A percentile compares a stretch with the other conserved stretches of the same genome.
phyloP scores from a whole-genome alignment of 768 basidiomycete species.

The Russula virescens region DNA sequence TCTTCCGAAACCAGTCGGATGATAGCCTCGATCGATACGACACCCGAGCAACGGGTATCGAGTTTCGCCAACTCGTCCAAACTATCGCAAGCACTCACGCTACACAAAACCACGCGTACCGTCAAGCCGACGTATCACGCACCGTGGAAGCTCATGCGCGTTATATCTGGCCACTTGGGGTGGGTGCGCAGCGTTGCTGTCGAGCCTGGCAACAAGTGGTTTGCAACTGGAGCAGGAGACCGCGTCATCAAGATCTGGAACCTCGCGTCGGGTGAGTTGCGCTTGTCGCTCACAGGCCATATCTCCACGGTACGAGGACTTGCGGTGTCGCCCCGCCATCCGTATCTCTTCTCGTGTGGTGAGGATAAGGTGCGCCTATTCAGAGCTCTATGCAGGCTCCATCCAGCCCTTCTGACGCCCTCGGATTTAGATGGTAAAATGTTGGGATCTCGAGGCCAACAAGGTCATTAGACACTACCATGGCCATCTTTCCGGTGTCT shows the following conservation, averaged over 20 bases:
- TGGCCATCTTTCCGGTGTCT: constrained; percentile 97
- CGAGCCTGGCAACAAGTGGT: constrained; percentile 98
- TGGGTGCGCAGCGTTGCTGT: constrained; percentile 97
- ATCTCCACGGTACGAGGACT: constrained; percentile 95
- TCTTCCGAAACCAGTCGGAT: constrained; percentile 49
- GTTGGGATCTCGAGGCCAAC: constrained; percentile 98
- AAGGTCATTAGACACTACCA: constrained; percentile 99
- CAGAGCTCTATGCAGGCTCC: neutral
- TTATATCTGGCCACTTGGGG: constrained; percentile 96
- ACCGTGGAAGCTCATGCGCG: constrained; percentile 92
- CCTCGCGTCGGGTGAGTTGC: constrained; percentile 92
- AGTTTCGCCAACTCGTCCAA: constrained; percentile 58
- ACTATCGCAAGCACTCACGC: constrained; percentile 83
- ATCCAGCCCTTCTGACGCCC: neutral
- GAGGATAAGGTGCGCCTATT: constrained; percentile 80
- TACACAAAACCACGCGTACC: constrained; percentile 90
- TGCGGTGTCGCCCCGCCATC: constrained; percentile 88
- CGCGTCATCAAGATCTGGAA: constrained; percentile 99
- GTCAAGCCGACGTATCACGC: constrained; percentile 96
- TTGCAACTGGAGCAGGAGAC: constrained; percentile 96
- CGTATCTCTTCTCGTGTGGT: constrained; percentile 94
- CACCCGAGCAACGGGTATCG: constrained; percentile 59
- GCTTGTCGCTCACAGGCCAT: constrained; percentile 94
- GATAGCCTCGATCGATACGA: constrained; percentile 71
- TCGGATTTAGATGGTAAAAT: constrained; percentile 87